Evolutionary conservation across 2,329 filamentous ascomycete species (phyloP), one percentile per base, ranked within the genome.

Genomic region (Paecilomyces fulvus): DNA sequence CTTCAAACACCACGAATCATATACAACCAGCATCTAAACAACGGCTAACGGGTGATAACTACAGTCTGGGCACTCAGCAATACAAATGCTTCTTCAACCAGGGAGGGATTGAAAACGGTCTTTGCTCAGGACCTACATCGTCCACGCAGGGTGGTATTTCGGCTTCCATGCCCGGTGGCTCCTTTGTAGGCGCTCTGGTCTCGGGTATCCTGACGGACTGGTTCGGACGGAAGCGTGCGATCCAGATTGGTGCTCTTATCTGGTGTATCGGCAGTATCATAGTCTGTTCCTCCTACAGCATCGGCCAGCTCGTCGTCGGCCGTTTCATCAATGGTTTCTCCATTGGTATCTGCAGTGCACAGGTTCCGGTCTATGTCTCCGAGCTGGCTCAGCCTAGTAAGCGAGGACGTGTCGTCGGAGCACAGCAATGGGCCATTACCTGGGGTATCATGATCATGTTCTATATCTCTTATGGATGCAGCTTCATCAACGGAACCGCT

Each of bases 361-460:
- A 89, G 63, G 86, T 89, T 1, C 85, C 85, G 0, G 82, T 88
- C 20, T 89, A 89, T 67, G 82, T 87, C 60, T 80, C 84, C 53
- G 87, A 89, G 68, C 77, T 89, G 31, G 85, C 80, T 25, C 79
- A 78, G 30, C 79, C 79, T 1, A 75, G 72, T 54, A 80, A 78
- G 64, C 77, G 80, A 63, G 80, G 80, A 14, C 80, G 84, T 49
- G 77, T 91, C 31, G 85, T 91, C 14, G 84, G 86, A 54, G 80
- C 83, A 49, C 87, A 90, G 68, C 87, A 90, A 69, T 87, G 86
- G 77, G 85, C 86, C 25, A 90, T 91, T 59, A 88, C 87, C 61
- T 88, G 79, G 79, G 85, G 83, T 60, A 87, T 87, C 61, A 66
- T 87, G 57, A 84, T 87, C 71, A 87, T 87, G 83, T 88, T 86